Evolutionary conservation across 1,284 basidiomycete genomes (phyloP).

Genomic region (Neotropicomus parvogracilis): DNA sequence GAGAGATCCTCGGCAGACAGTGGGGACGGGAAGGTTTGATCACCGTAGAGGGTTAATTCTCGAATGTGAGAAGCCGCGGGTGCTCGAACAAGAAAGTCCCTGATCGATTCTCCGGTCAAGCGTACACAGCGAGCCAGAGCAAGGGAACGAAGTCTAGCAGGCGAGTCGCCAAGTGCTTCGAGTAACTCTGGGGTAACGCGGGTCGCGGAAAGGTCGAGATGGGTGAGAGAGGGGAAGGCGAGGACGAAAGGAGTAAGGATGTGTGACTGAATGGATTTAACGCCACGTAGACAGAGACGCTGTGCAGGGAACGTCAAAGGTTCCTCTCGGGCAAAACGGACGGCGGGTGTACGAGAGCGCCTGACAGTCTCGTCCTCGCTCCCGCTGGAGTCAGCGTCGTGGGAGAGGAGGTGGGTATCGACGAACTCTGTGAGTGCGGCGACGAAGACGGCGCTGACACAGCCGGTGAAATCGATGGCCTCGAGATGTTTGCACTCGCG

Average conservation of each 20-base stretch:
- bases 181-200: constrained; percentile 79
- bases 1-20: constrained; percentile 68
- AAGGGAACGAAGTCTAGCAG: constrained; percentile 72
- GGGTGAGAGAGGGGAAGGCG: constrained; percentile 83
- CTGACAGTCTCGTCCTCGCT: constrained; percentile 42
- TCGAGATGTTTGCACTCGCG: constrained; percentile 78
- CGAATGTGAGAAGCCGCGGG: constrained; percentile 63
- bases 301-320: constrained; percentile 68
- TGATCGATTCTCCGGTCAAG: constrained; percentile 77
- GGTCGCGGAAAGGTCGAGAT: constrained; percentile 87
- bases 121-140: constrained; percentile 87
- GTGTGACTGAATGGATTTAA: constrained; percentile 70
- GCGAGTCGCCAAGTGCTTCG: constrained; percentile 60
- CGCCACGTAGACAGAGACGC: constrained; percentile 83
- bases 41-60: constrained; percentile 88
- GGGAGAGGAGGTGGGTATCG: constrained; percentile 55
- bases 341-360: constrained; percentile 31
- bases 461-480: constrained; percentile 92
- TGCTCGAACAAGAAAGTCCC: constrained; percentile 69
- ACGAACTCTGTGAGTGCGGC: constrained; percentile 84
- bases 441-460: constrained; percentile 86
- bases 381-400: constrained; percentile 46
- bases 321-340: constrained; percentile 43
- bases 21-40: constrained; percentile 81
- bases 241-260: constrained; percentile 79